Evolutionary conservation across 139 green algal species (phyloP).

Genomic region (Chlamydomonas asymmetrica): DNA sequence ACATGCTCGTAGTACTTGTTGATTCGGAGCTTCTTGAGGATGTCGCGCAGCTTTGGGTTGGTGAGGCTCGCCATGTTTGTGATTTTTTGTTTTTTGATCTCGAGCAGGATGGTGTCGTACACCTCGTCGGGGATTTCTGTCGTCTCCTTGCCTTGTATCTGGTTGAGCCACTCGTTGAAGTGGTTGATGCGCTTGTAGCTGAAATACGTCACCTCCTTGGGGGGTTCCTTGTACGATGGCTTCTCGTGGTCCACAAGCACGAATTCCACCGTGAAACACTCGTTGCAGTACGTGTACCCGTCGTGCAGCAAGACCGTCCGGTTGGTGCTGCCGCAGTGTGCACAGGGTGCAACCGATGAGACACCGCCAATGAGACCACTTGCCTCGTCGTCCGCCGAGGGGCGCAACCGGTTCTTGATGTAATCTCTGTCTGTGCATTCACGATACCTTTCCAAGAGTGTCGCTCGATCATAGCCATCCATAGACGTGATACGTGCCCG

Average conservation of each 20-base stretch:
- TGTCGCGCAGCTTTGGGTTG: slow-evolving; percentile 12
- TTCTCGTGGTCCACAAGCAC: not conserved
- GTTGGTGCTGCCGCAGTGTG: not conserved
- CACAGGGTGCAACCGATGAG: not conserved
- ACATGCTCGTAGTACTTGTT: slow-evolving; percentile 38
- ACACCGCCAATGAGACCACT: too few relatives aligned
- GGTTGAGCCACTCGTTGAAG: slow-evolving; percentile 34
- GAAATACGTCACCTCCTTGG: slow-evolving; percentile 20
- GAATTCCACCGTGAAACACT: not conserved
- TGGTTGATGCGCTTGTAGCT: slow-evolving; percentile 33
- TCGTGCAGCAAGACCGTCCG: not conserved
- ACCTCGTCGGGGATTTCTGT: slow-evolving; percentile 31
- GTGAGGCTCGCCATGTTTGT: slow-evolving; percentile 29
- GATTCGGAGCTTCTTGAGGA: slow-evolving; percentile 31
- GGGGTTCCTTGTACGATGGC: slow-evolving; percentile 21
- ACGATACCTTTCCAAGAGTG: not conserved
- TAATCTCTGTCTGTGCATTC: not conserved
- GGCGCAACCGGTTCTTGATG: too few relatives aligned
- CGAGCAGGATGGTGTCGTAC: slow-evolving; percentile 24
- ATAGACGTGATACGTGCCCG: too few relatives aligned
- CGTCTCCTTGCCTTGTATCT: slow-evolving; percentile 22
- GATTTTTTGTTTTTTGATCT: slow-evolving; percentile 32
- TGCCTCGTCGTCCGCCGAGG: not conserved
- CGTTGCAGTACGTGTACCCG: not conserved
- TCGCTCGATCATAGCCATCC: not conserved